phyloP scores from a whole-genome alignment of 2,329 filamentous ascomycete species.

The Chrysoporthe austroafricana region DNA sequence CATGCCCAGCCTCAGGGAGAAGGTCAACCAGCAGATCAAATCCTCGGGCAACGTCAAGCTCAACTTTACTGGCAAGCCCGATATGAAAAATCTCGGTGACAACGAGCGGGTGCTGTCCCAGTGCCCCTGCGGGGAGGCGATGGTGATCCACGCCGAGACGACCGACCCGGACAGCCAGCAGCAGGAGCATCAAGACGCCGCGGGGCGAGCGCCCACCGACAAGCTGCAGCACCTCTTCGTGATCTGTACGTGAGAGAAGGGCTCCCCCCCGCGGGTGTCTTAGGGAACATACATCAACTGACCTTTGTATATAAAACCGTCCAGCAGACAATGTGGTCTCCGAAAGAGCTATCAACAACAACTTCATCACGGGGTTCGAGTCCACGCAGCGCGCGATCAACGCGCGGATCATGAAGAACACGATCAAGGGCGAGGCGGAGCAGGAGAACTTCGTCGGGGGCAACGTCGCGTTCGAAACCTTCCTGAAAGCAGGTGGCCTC shows the following conservation, averaged over 20 bases:
- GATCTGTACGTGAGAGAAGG: background rate
- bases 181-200: background rate
- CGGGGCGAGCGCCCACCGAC: background rate
- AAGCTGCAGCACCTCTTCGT: background rate
- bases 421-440: background rate
- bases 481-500: background rate
- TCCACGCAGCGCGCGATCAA: background rate
- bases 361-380: background rate
- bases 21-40: background rate
- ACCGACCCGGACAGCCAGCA: background rate
- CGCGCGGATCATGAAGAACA: background rate
- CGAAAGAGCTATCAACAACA: background rate
- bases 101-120: background rate
- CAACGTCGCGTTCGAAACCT: background rate
- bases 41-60: background rate
- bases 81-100: background rate
- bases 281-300: background rate
- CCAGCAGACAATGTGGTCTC: background rate
- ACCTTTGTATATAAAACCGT: background rate
- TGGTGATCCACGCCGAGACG: background rate
- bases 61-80: background rate
- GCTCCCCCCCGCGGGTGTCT: background rate
- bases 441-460: background rate
- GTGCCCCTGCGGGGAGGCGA: background rate
- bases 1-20: background rate